Percentiles rank a stretch among this genome's conserved stretches.
These are phyloP conservation scores for Clonostachys rosea DNA, from an alignment of 2,329 filamentous ascomycete species.

Conservation along the genomic window DNA sequence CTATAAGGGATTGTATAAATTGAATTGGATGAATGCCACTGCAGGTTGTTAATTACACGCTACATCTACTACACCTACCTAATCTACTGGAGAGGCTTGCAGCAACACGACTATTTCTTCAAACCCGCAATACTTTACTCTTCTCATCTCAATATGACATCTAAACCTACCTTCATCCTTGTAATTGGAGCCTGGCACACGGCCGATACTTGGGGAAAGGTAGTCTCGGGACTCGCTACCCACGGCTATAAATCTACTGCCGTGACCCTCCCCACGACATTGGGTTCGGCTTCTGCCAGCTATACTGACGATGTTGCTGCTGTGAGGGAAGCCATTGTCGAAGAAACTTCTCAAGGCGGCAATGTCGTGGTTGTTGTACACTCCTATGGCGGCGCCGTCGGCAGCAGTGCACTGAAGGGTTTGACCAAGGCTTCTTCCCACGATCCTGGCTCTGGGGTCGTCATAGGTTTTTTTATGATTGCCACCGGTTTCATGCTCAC, in stretches of 20 bases:
- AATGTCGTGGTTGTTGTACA: constrained; percentile 42
- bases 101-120: too few species aligned
- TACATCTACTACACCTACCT: too few species aligned
- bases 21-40: too few species aligned
- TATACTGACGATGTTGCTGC: too few species aligned
- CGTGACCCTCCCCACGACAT: constrained; percentile 31
- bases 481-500: constrained; percentile 34
- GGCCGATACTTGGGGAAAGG: constrained; percentile 25
- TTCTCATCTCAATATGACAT: not conserved
- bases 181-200: constrained; percentile 43
- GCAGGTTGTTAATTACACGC: too few species aligned
- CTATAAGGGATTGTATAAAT: too few species aligned
- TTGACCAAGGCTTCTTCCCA: constrained; percentile 15
- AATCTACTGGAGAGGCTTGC: too few species aligned
- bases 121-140: too few species aligned
- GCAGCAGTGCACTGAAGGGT: constrained; percentile 37
- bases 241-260: constrained; percentile 22
- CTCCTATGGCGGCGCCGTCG: constrained; percentile 43
- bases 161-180: constrained; percentile 29
- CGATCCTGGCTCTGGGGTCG: constrained; percentile 18
- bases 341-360: constrained; percentile 11
- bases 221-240: constrained; percentile 23
- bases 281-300: constrained; percentile 8
- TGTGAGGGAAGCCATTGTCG: too few species aligned
- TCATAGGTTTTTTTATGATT: constrained; percentile 37